Conservation (phyloP, 1,139 yeast species). For the Spathaspora sp. region DNA sequence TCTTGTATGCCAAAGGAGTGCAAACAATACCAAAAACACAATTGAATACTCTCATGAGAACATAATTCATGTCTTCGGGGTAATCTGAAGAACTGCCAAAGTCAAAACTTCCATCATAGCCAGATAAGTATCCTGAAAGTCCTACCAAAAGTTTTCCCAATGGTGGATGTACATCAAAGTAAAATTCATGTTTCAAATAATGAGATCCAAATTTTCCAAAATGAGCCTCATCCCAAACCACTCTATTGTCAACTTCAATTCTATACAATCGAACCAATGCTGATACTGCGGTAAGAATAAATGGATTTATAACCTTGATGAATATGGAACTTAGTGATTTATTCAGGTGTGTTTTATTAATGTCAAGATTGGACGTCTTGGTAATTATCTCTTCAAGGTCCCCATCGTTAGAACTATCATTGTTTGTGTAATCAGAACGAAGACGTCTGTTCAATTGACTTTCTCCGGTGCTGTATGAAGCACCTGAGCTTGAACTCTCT, state of each 20-base stretch:
- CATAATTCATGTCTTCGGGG: slow-evolving; percentile 56
- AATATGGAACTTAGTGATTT: slow-evolving; percentile 13
- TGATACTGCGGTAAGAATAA: slow-evolving; percentile 53
- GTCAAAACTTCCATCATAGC: slow-evolving; percentile 62
- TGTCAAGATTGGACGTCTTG: slow-evolving; percentile 25
- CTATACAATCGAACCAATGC: slow-evolving; percentile 66
- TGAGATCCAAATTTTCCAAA: slow-evolving; percentile 69
- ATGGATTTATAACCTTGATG: slow-evolving; percentile 28
- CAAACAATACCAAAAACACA: slow-evolving; percentile 61
- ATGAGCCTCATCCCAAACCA: slow-evolving; percentile 97
- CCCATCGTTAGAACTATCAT: slow-evolving; percentile 10
- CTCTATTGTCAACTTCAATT: slow-evolving; percentile 62
- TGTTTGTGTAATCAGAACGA: not conserved
- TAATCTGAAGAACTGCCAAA: slow-evolving; percentile 62
- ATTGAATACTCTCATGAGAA: slow-evolving; percentile 65
- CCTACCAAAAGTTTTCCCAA: slow-evolving; percentile 72
- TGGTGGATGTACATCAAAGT: slow-evolving; percentile 82
- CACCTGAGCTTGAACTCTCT: not conserved
- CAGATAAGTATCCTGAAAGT: slow-evolving; percentile 64
- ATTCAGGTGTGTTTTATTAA: slow-evolving; percentile 11
- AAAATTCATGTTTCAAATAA: slow-evolving; percentile 63
- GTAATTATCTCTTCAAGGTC: slow-evolving; percentile 28
- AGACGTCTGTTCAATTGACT: not conserved
- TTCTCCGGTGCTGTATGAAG: not conserved
- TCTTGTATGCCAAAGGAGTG: slow-evolving; percentile 63